phyloP scores from a whole-genome alignment of 495 filamentous ascomycete genomes.

The Aspergillus indologenus region DNA sequence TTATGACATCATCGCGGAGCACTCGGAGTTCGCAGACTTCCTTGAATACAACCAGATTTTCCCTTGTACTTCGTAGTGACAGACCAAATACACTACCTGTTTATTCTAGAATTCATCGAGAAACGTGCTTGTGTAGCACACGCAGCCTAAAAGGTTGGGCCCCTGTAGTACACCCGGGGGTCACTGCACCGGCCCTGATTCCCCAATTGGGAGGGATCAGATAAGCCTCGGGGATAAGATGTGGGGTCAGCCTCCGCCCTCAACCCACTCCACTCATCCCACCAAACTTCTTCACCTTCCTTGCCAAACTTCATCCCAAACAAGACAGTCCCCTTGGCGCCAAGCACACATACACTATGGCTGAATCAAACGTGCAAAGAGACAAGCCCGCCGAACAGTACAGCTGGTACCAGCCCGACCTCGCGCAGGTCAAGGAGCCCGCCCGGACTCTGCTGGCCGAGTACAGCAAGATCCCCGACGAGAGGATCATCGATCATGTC shows the following conservation, averaged over 20 bases:
- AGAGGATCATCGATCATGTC: conserved; percentile 46
- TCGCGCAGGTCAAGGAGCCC: conserved; percentile 20
- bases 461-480: conserved; percentile 45
- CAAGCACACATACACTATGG: not conserved
- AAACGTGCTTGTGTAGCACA: no score
- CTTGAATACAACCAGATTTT: no score
- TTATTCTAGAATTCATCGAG: no score
- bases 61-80: no score
- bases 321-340: not conserved
- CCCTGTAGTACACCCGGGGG: no score
- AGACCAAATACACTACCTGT: no score
- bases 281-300: not conserved
- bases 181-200: not conserved
- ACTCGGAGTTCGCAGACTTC: no score
- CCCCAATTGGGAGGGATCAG: not conserved
- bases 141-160: no score
- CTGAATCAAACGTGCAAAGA: not conserved
- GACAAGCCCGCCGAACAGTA: not conserved
- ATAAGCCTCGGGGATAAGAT: not conserved
- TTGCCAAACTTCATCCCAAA: not conserved
- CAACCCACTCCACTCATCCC: not conserved
- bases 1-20: no score
- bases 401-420: conserved; percentile 31
- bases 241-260: no score
- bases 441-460: conserved; percentile 39